Base-by-base conservation (phyloP, 2,329 filamentous ascomycete species). In the Aspergillus uvarum region DNA sequence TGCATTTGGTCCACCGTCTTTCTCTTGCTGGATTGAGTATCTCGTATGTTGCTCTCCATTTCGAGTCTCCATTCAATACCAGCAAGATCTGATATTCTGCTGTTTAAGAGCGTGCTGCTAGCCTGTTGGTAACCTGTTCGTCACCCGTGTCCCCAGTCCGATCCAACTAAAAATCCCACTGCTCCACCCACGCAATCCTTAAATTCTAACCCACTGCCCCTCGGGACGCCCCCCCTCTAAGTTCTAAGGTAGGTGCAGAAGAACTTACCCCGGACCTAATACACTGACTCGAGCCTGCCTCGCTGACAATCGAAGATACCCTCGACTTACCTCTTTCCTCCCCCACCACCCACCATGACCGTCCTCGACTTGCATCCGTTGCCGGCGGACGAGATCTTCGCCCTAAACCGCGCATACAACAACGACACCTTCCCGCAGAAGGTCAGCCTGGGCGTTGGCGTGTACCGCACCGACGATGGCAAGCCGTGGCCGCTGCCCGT, bases 401-500 rank as follows among this genome's bases (percentile, higher is more conserved):
- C 92, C 55, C 81, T 97, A 71, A 91, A 92, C 85, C 86, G 89
- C 63, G 91, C 90, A 63, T 97, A 88, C 82, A 86, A 85, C 73
- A 89, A 88, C 60, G 93, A 97, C 74, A 79, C 84, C 29, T 77
- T 79, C 70, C 74, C 81, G 50, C 84, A 90, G 75, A 97, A 97
- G 81, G 90, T 97, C 70, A 93, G 96, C 77, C 79, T 97, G 76
- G 91, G 92, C 74, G 83, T 96, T 78, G 93, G 93, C 69, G 92
- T 93, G 61, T 97, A 96, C 80, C 86, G 93, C 74, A 94, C 95
- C 72, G 84, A 96, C 79, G 89, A 92, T 74, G 93, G 91, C 66
- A 96, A 96, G 82, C 93, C 93, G n/a, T 97, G 93, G 93, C 89
- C 96, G 62, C 80, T 97, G 61, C 92, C 93, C 12, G 92, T 96